Base-by-base conservation (phyloP, 169 alveolate species). In the Plasmodium knowlesi region DNA sequence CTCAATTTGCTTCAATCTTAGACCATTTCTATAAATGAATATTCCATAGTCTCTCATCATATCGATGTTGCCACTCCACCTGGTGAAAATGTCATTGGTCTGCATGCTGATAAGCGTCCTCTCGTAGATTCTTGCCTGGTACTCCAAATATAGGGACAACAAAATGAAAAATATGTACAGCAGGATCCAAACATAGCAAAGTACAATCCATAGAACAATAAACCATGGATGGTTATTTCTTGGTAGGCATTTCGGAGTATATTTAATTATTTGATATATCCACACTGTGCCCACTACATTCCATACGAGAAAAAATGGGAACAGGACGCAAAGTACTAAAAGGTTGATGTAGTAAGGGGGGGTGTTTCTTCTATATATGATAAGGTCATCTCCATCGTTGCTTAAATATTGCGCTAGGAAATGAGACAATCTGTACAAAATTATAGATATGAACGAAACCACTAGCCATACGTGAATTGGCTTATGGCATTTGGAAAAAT, bases 161-260 rank as follows among this genome's bases (percentile, higher is more conserved):
- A 76, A 92, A 79, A 96, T 96, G 93, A 96, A 96, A 81, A 96
- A 92, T 41, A 95, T 46, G 85, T 96, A 96, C 10, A 95, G 92
- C 25, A 91, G 89, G 43, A 96, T 96, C 97, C 97, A 96, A 0
- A 95, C 54, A 93, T 96, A 96, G 73, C 98, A 96, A 73, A 96
- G 95, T 28, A 76, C 93, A 34, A 96, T 92, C 98, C 98, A 96
- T 19, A 95, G 93, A 16, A 96, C 86, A 72, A 96, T 86, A 57
- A 96, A 96, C 98, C 98, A 96, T 6, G 98, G 97, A 74, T 96
- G 97, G 84, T 96, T 96, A 28, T 95, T 93, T 22, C 93, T 94
- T 5, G 96, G 96, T 94, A 96, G 85, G 30, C 97, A 96, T n/a
- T 88, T 85, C 5, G 98, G 97, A 74, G 98, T 95, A 37, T 94